Percentiles rank a stretch among this genome's conserved stretches.
Conservation (phyloP, 805 yeast species). For the Suhomyces tanzawaensis region DNA sequence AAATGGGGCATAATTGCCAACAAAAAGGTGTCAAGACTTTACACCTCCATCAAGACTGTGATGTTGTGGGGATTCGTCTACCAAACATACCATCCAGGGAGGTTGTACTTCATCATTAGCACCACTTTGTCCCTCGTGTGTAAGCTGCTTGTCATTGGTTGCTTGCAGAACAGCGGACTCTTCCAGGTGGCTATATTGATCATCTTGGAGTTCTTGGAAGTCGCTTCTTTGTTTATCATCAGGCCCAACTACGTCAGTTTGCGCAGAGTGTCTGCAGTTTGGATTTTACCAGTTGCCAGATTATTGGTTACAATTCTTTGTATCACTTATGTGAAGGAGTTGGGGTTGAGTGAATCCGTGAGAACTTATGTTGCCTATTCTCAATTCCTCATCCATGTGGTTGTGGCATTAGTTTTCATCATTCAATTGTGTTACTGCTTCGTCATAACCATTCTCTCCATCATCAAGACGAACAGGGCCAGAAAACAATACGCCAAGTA, state of each 20-base stretch:
- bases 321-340: conserved; percentile 39
- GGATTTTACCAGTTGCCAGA: conserved; percentile 38
- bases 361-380: conserved; percentile 45
- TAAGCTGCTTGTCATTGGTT: conserved; percentile 43
- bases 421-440: conserved; percentile 31
- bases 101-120: conserved; percentile 34
- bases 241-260: conserved; percentile 29
- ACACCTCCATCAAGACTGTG: conserved; percentile 47
- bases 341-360: conserved; percentile 34
- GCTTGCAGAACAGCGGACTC: conserved; percentile 42
- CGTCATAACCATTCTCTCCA: conserved; percentile 22
- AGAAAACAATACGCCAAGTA: conserved; percentile 9
- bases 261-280: conserved; percentile 27
- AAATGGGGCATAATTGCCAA: conserved; percentile 15
- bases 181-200: conserved; percentile 43
- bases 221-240: conserved; percentile 19
- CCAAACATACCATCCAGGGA: conserved; percentile 42
- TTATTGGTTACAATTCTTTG: conserved; percentile 40
- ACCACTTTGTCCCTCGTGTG: conserved; percentile 14
- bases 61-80: conserved; percentile 48
- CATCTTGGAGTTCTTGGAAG: conserved; percentile 30
- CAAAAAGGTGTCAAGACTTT: conserved; percentile 31
- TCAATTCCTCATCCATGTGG: conserved; percentile 40
- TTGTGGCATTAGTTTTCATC: conserved; percentile 29
- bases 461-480: conserved; percentile 11